A percentile compares a stretch with the other conserved stretches of the same genome.
phyloP scores from a whole-genome alignment of 2,329 filamentous ascomycete species.

The Albophoma yamanashiensis region DNA sequence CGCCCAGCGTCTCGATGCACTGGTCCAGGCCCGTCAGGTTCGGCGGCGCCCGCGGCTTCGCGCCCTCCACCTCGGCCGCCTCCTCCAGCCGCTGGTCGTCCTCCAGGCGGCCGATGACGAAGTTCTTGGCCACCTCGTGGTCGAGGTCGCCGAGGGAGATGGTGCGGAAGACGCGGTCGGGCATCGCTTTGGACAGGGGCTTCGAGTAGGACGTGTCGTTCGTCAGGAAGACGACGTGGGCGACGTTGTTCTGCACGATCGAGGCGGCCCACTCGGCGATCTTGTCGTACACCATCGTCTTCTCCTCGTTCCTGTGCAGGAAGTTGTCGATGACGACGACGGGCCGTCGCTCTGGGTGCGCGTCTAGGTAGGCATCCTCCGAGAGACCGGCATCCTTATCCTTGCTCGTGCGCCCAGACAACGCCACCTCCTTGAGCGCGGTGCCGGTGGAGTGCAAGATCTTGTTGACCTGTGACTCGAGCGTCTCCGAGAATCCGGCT shows the following conservation, averaged over 20 bases:
- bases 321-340: conserved; percentile 91
- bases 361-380: conserved; percentile 82
- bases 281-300: conserved; percentile 60
- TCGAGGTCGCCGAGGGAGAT: conserved; percentile 80
- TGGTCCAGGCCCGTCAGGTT: conserved; percentile 64
- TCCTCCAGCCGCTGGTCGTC: conserved; percentile 25
- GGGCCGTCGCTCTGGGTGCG: conserved; percentile 72
- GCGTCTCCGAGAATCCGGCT: conserved; percentile 84
- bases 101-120: conserved; percentile 74
- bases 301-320: conserved; percentile 63
- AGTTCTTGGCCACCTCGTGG: conserved; percentile 76
- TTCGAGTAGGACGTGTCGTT: conserved; percentile 85
- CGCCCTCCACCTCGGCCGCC: conserved; percentile 13
- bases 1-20: conserved; percentile 74
- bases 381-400: conserved; percentile 63
- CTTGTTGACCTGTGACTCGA: conserved; percentile 81
- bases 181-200: conserved; percentile 73
- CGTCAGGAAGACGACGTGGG: conserved; percentile 90
- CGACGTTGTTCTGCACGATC: conserved; percentile 76
- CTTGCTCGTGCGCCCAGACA: conserved; percentile 57
- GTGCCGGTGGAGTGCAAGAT: conserved; percentile 76
- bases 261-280: conserved; percentile 83
- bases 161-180: conserved; percentile 82
- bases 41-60: conserved; percentile 14
- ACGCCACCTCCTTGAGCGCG: conserved; percentile 67